Evolutionary conservation across 208 protist genomes (phyloP), one percentile per base, ranked within the genome.

Genomic region (Leishmania arabica): DNA sequence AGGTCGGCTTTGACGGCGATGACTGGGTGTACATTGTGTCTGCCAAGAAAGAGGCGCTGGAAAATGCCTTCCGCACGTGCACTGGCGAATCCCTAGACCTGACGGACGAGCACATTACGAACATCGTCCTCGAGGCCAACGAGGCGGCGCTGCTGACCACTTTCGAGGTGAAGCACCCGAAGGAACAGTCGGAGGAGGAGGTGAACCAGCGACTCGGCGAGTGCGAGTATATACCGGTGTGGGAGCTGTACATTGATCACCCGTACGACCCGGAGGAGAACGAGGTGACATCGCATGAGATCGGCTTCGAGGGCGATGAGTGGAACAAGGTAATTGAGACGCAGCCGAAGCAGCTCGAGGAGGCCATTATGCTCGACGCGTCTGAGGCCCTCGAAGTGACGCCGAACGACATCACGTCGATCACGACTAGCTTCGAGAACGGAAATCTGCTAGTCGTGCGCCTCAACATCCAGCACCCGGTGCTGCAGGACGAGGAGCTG

Each of bases 1-100:
- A 90, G 71, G 84, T 94, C 19, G 90, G 81, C 74, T 96, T 96
- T 76, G 90, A 95, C 51, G 93, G 93, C 73, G 91, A 93, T 6
- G 89, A 88, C 83, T 96, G 93, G 91, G 78, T 31, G 5, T 85
- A 90, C 66, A 85, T 94, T 53, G 21, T 93, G 77, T 42, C 85
- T 37, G 78, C 65, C 24, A 84, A 75, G 60, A 62, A 84, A 53
- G 49, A 75, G 19, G 82, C 75, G 58, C 75, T 95, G 27, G 70
- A 83, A 64, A 45, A 81, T 53, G 84, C 79, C 37, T 91, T 93
- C 47, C 81, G 62, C 56, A 54, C 51, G 8, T 86, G 82, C 83
- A 85, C 90, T 3, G 71, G 71, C 0, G 80, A 64, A 56, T 65
- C 71, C 49, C 81, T 93, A 53, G 82, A 78, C 24, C 69, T 93